phyloP scores from a whole-genome alignment of 1,284 basidiomycete genomes.

The Trametes hirsuta region DNA sequence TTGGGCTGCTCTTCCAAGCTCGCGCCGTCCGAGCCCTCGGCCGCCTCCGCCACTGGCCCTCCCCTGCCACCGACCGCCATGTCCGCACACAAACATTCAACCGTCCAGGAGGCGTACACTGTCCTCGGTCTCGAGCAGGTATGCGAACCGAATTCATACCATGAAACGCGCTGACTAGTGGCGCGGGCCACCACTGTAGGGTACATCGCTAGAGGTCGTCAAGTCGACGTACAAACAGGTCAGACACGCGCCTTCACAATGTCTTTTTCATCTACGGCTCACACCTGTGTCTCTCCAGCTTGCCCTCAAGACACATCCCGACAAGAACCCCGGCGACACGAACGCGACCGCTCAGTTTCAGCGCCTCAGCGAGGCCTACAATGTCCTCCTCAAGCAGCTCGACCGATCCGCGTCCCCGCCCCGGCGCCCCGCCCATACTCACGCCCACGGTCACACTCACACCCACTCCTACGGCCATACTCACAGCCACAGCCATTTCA shows the following conservation, averaged over 20 bases:
- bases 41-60: conserved; percentile 1
- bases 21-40: background rate
- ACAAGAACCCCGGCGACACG: conserved; percentile 68
- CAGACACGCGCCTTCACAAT: background rate
- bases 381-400: conserved; percentile 57
- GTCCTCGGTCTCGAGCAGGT: conserved; percentile 65
- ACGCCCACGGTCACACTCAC: conserved; percentile 11
- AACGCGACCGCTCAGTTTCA: conserved; percentile 73
- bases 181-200: conserved; percentile 42
- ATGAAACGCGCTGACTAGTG: background rate
- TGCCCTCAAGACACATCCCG: conserved; percentile 71
- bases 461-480: conserved; percentile 8
- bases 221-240: conserved; percentile 73
- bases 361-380: conserved; percentile 67
- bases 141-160: conserved; percentile 5
- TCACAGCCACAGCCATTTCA: conserved; percentile 11
- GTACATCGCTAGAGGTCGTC: conserved; percentile 60
- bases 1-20: background rate
- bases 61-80: conserved; percentile 28
- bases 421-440: conserved; percentile 22
- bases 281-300: conserved; percentile 40
- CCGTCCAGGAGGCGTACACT: conserved; percentile 53
- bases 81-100: conserved; percentile 38
- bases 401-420: conserved; percentile 40
- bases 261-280: background rate